A percentile compares a stretch with the other conserved stretches of the same genome.
These are phyloP conservation scores for Venturia pyrina DNA, from an alignment of 2,329 filamentous ascomycete species.

Conservation along the genomic window DNA sequence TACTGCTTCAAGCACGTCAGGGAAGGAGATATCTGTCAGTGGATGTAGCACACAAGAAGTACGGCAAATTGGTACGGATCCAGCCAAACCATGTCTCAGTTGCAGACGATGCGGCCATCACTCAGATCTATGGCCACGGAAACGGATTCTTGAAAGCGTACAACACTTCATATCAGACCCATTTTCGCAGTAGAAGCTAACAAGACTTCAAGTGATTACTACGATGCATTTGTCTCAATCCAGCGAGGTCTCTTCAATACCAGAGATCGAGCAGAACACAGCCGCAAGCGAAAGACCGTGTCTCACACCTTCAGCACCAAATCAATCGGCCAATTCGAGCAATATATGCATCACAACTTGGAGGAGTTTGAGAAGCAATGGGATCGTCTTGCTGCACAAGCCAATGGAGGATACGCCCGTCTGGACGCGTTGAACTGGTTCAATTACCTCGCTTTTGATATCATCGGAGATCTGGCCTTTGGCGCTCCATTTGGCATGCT, in stretches of 20 bases:
- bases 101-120: constrained; percentile 69
- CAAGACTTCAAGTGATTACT: constrained; percentile 55
- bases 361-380: constrained; percentile 64
- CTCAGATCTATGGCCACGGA: constrained; percentile 59
- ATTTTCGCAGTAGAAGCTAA: background rate
- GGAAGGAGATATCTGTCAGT: constrained; percentile 50
- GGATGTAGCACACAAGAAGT: constrained; percentile 62
- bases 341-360: constrained; percentile 75
- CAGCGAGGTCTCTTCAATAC: constrained; percentile 83
- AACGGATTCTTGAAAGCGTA: constrained; percentile 41
- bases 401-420: constrained; percentile 46
- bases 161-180: background rate
- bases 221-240: constrained; percentile 86
- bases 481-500: constrained; percentile 79
- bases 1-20: constrained; percentile 52
- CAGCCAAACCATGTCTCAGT: constrained; percentile 78
- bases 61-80: constrained; percentile 72
- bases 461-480: constrained; percentile 57
- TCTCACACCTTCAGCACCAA: constrained; percentile 80
- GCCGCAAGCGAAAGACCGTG: constrained; percentile 80
- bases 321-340: constrained; percentile 74
- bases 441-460: constrained; percentile 55
- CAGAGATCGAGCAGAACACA: constrained; percentile 68
- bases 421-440: constrained; percentile 74
- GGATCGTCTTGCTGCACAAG: constrained; percentile 50